These are phyloP conservation scores for Plasmodium billcollinsi DNA, from an alignment of 169 alveolate species.

Conservation along the genomic window DNA sequence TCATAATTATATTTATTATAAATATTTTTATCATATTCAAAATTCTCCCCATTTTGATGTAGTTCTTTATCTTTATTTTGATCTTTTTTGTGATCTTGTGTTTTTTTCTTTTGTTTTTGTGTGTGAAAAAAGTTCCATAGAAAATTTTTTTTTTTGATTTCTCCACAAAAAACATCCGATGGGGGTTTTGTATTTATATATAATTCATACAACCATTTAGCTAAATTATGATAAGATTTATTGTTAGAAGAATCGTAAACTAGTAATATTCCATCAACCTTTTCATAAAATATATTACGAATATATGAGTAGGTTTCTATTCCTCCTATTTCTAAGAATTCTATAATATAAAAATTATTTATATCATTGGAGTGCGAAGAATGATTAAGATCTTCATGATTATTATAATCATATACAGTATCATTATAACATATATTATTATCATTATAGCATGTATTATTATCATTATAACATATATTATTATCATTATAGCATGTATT, in stretches of 20 bases:
- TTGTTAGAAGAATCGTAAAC: slow-evolving; percentile 70
- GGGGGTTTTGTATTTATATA: slow-evolving; percentile 53
- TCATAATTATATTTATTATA: too few relatives aligned
- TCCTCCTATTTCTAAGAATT: slow-evolving; percentile 74
- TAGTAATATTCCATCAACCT: slow-evolving; percentile 61
- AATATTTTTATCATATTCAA: too few relatives aligned
- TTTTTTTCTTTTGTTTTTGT: background rate
- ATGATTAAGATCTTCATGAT: background rate
- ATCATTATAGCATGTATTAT: too few relatives aligned
- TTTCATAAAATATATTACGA: slow-evolving; percentile 68
- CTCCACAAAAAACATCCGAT: slow-evolving; percentile 52
- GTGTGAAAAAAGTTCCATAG: slow-evolving; percentile 55
- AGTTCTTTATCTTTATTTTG: background rate
- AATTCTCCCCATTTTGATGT: background rate
- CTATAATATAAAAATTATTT: slow-evolving; percentile 20
- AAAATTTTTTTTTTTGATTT: slow-evolving; percentile 6
- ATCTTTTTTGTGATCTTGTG: background rate
- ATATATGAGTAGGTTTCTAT: slow-evolving; percentile 56
- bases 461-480: background rate
- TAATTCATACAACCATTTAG: slow-evolving; percentile 62
- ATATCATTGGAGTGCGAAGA: background rate
- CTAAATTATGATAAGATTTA: slow-evolving; percentile 67
- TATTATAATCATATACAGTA: too few relatives aligned
- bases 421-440: background rate
- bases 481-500: background rate